A percentile compares a stretch with the other conserved stretches of the same genome.
phyloP scores from a whole-genome alignment of 78 protist genomes.

The Guillardia theta region DNA sequence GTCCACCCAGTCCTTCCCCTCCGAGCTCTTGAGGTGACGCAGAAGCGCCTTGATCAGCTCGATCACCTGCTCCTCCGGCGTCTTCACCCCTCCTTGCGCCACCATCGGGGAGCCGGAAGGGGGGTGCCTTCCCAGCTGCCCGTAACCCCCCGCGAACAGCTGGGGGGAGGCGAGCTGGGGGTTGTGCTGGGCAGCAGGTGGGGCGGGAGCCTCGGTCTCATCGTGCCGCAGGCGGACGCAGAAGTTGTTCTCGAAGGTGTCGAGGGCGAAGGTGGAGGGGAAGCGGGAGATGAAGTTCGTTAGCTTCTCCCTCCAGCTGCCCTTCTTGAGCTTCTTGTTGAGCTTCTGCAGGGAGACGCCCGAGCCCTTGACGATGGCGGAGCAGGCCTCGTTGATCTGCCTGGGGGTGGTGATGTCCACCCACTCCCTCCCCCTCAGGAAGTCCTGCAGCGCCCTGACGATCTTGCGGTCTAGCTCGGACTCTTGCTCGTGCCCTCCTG shows the following conservation, averaged over 20 bases:
- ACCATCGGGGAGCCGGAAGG: not conserved
- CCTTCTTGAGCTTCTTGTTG: constrained; percentile 24
- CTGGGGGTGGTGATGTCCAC: constrained; percentile 2
- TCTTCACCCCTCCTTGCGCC: not conserved
- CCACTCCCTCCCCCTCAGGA: not conserved
- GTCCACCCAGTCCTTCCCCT: constrained; percentile 7
- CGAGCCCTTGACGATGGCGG: not conserved
- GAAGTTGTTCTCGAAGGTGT: not conserved
- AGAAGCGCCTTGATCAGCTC: not conserved
- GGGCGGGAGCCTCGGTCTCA: not conserved
- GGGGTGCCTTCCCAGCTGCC: not conserved
- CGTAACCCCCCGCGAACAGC: not conserved
- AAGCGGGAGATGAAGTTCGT: not conserved
- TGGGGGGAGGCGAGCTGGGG: not conserved
- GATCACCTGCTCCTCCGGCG: not conserved
- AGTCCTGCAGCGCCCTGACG: not conserved
- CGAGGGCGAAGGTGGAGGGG: not conserved
- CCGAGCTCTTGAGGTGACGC: not conserved
- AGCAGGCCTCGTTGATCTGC: not conserved
- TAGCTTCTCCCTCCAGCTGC: constrained; percentile 2
- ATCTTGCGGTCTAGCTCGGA: not conserved
- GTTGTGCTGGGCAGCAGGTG: not conserved
- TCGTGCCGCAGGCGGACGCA: not conserved
- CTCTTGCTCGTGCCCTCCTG: not conserved
- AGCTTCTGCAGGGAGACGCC: constrained; percentile 24